These are phyloP conservation scores for Psilocybe azurescens DNA, from an alignment of 768 basidiomycete genomes.

Conservation along the genomic window DNA sequence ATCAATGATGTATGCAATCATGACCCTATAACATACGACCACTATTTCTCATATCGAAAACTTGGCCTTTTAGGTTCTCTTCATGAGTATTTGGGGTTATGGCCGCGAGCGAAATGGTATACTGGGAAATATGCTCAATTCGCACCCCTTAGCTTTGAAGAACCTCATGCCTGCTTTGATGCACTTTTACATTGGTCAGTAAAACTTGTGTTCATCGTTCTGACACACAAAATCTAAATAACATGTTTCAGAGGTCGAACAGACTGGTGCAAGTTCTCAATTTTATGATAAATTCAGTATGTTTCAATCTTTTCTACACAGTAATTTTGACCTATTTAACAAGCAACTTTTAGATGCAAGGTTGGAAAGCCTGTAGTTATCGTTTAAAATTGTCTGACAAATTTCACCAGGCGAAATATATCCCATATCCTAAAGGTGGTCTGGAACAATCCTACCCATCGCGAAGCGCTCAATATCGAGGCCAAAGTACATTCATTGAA, in stretches of 20 bases:
- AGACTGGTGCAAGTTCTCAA: conserved; percentile 96
- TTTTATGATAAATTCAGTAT: conserved; percentile 98
- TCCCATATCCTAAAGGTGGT: conserved; percentile 86
- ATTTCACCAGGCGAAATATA: conserved; percentile 71
- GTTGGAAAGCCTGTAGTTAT: conserved; percentile 31
- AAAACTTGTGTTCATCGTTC: neutral
- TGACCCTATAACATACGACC: neutral
- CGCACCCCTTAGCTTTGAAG: conserved; percentile 82
- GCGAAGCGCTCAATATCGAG: conserved; percentile 83
- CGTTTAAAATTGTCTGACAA: neutral
- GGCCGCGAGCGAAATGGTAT: conserved; percentile 72
- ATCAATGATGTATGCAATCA: conserved; percentile 77
- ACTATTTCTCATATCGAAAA: neutral
- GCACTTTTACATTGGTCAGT: conserved; percentile 91
- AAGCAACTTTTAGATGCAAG: conserved; percentile 48
- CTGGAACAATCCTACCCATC: conserved; percentile 90
- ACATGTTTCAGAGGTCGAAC: conserved; percentile 81
- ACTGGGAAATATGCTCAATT: conserved; percentile 82
- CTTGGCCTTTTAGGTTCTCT: conserved; percentile 58
- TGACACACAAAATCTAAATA: neutral
- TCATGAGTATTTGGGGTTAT: conserved; percentile 73
- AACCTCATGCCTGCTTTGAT: conserved; percentile 92
- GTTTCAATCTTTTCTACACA: conserved; percentile 32
- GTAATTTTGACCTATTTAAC: neutral
- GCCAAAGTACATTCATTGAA: conserved; percentile 55